Conservation (phyloP, 495 filamentous ascomycete genomes). For the Pseudomonodictys pantanalensis region DNA sequence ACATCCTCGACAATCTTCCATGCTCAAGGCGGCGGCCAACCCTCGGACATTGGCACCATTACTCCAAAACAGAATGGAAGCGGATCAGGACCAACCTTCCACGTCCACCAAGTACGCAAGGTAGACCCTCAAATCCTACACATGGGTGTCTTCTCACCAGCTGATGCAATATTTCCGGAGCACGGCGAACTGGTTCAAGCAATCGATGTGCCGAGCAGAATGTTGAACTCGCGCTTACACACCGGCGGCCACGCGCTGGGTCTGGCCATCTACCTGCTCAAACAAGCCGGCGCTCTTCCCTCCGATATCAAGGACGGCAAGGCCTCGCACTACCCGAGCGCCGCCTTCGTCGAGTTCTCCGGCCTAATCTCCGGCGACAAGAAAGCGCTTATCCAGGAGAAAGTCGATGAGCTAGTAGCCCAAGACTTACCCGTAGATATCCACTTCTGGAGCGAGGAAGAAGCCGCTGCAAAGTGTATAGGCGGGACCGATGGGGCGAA, state of each 20-base stretch:
- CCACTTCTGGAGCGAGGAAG: constrained; percentile 58
- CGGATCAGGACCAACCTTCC: constrained; percentile 39
- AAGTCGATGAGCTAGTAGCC: constrained; percentile 52
- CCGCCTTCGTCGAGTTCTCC: constrained; percentile 57
- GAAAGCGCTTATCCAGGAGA: constrained; percentile 56
- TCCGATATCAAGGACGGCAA: constrained; percentile 57
- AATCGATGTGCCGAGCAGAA: constrained; percentile 54
- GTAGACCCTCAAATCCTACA: constrained; percentile 53
- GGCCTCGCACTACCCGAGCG: constrained; percentile 62
- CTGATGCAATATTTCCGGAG: constrained; percentile 30
- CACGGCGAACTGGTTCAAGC: constrained; percentile 45
- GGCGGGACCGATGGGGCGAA: constrained; percentile 52
- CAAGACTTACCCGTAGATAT: constrained; percentile 54
- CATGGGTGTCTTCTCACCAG: constrained; percentile 49
- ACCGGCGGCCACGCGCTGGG: constrained; percentile 65
- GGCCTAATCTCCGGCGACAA: constrained; percentile 59
- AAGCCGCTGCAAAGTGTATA: constrained; percentile 45
- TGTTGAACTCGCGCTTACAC: constrained; percentile 59
- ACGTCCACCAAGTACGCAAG: constrained; percentile 52
- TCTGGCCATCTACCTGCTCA: constrained; percentile 53
- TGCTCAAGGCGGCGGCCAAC: constrained; percentile 65
- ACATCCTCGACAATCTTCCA: constrained; percentile 65
- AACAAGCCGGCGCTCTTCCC: constrained; percentile 29
- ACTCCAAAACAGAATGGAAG: constrained; percentile 1
- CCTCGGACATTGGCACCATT: constrained; percentile 58